These are phyloP conservation scores for Chrysopogon serrulatus DNA, from an alignment of 176 grass and related monocot species.

Conservation along the genomic window DNA sequence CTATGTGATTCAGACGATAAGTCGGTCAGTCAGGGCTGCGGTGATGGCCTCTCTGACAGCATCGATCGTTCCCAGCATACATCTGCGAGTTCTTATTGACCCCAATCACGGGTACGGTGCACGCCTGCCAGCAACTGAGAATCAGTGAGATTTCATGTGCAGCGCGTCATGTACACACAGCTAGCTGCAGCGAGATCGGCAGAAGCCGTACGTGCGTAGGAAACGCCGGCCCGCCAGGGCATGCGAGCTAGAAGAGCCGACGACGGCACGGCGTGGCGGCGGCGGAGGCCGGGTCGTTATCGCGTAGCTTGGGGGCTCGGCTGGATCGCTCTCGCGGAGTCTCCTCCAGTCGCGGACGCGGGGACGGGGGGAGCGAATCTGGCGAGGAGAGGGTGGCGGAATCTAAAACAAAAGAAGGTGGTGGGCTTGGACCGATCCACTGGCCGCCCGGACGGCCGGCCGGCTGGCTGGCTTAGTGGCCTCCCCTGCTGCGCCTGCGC, in stretches of 20 bases:
- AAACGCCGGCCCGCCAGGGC: background rate
- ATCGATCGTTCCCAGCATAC: background rate
- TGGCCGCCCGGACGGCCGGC: conserved; percentile 5
- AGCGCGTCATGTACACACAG: background rate
- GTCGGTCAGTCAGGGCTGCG: no score
- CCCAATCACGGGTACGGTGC: background rate
- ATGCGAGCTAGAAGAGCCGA: background rate
- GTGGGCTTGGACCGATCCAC: conserved; percentile 38
- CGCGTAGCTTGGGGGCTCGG: conserved; percentile 9
- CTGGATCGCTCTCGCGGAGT: background rate
- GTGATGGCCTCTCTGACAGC: background rate
- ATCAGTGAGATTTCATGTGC: conserved; percentile 28
- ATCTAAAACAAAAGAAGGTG: conserved; percentile 77
- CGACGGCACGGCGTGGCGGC: background rate
- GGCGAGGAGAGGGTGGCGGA: conserved; percentile 30
- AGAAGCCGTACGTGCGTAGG: background rate
- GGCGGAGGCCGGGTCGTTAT: conserved; percentile 43
- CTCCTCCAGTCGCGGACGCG: conserved; percentile 8
- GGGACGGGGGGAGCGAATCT: conserved; percentile 47
- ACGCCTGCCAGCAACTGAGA: background rate
- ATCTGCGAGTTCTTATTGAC: background rate
- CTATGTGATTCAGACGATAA: no score
- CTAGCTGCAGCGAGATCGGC: background rate
- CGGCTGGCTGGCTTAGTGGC: background rate
- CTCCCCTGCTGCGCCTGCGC: background rate